A percentile compares a stretch with the other conserved stretches of the same genome.
Evolutionary conservation across 2,329 filamentous ascomycete genomes (phyloP).

Genomic region (Fusarium algeriense): DNA sequence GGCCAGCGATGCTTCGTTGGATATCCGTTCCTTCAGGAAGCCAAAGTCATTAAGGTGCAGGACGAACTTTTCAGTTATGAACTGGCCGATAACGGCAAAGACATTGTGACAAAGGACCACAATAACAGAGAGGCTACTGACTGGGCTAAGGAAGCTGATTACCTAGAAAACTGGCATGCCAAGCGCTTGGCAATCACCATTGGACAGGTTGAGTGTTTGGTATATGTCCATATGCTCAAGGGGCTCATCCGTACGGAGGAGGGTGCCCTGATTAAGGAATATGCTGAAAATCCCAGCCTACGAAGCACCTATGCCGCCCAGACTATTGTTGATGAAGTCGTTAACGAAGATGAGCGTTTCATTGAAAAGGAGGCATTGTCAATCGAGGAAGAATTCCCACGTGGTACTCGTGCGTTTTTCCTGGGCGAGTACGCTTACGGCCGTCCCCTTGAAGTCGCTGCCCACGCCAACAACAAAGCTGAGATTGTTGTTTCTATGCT

Average conservation of each 20-base stretch:
- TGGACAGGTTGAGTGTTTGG: slow-evolving; percentile 86
- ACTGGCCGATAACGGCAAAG: slow-evolving; percentile 72
- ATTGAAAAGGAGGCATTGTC: slow-evolving; percentile 89
- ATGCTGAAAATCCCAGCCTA: slow-evolving; percentile 84
- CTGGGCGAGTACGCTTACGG: slow-evolving; percentile 94
- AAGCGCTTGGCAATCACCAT: slow-evolving; percentile 91
- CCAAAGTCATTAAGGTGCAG: slow-evolving; percentile 87
- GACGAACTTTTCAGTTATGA: slow-evolving; percentile 94
- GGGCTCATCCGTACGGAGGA: slow-evolving; percentile 91
- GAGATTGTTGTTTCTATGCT: slow-evolving; percentile 82
- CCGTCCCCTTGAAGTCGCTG: slow-evolving; percentile 84
- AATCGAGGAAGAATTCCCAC: slow-evolving; percentile 91
- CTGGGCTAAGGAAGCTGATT: slow-evolving; percentile 85
- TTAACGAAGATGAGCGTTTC: slow-evolving; percentile 93
- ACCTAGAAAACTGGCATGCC: slow-evolving; percentile 88
- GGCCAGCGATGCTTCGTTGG: slow-evolving; percentile 90
- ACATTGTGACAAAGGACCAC: slow-evolving; percentile 78
- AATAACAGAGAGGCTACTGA: slow-evolving; percentile 80
- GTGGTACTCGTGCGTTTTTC: slow-evolving; percentile 88
- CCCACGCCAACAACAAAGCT: slow-evolving; percentile 79
- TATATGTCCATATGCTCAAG: slow-evolving; percentile 94
- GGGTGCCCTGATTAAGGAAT: slow-evolving; percentile 92
- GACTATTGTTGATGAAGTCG: slow-evolving; percentile 87
- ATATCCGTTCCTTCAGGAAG: slow-evolving; percentile 95
- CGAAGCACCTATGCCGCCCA: slow-evolving; percentile 94